Base-by-base conservation (phyloP, 257 asterid genomes). In the Solanum appendiculatum region DNA sequence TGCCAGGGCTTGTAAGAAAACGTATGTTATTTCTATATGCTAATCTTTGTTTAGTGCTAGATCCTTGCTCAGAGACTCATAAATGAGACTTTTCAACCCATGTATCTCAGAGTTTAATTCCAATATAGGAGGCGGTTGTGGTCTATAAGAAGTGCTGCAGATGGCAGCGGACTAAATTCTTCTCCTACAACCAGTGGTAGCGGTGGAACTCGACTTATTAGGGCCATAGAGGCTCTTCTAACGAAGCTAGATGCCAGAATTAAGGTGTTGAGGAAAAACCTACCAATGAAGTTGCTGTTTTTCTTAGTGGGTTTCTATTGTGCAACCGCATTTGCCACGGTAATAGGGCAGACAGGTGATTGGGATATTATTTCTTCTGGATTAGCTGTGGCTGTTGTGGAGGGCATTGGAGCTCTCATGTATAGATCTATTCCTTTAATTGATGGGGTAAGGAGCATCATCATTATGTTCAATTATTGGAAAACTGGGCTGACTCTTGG, bases 311-410 rank as follows among this genome's bases (percentile, higher is more conserved):
- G 99, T 16, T 95, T 97, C 89, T 97, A 95, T 88, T 95, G 97
- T 88, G 96, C 99, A 69, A 97, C 99, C 4, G 98, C 97, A 46
- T 94, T 95, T 72, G 97, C 99, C 68, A 96, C 99, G 39, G 97
- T 91, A 60, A 97, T 97, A 72, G 99, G 99, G 85, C 99, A 95
- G 89, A 97, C 99, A 3, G 99, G 99, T 70, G 99, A 95, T 63
- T 95, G 99, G 99, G 99, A 97, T 90, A 94, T 97, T 87, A 90
- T 97, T 83, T 95, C 99, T 70, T 98, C 99, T 56, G 99, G 94
- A 33, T 86, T 97, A 89, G 88, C 98, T 64, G 98, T 95, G 86
- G 98, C 93, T 69, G 89, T 95, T n/a, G 98, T 97, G 58, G 99
- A 97, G 92, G 98, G 95, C 42, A 93, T 95, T 54, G 99, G 99